Percentiles rank a stretch among this genome's conserved stretches.
phyloP scores from a whole-genome alignment of 371 early-diverging fungal species.

The Apophysomyces sp. region DNA sequence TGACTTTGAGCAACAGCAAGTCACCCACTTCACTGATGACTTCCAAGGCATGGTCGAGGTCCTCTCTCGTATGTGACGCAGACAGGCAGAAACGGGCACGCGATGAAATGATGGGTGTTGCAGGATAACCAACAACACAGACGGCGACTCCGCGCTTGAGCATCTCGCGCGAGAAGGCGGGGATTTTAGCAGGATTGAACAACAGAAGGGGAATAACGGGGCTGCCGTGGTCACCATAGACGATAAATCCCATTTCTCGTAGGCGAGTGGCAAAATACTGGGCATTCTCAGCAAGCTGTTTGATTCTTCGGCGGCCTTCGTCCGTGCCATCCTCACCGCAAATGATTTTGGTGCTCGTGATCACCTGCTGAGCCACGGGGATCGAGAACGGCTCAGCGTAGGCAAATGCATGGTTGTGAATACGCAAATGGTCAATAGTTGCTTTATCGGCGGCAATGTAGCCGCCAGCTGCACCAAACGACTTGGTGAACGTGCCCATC shows the following conservation, averaged over 20 bases:
- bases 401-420: conserved; percentile 79
- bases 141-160: conserved; percentile 91
- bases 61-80: conserved; percentile 94
- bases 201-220: conserved; percentile 96
- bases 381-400: conserved; percentile 95
- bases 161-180: conserved; percentile 95
- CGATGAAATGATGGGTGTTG: conserved; percentile 91
- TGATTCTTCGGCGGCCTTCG: conserved; percentile 83
- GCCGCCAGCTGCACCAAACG: conserved; percentile 98
- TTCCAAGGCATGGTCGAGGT: conserved; percentile 65
- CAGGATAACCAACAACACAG: conserved; percentile 97
- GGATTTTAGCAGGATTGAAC: conserved; percentile 96
- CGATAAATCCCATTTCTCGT: conserved; percentile 91
- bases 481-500: conserved; percentile 99
- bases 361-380: conserved; percentile 89
- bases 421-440: conserved; percentile 85
- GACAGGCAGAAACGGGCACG: conserved; percentile 96
- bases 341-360: conserved; percentile 83
- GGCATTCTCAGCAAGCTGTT: conserved; percentile 83
- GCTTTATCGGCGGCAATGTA: conserved; percentile 86
- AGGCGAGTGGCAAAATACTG: conserved; percentile 82
- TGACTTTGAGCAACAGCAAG: conserved; percentile 60
- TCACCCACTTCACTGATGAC: conserved; percentile 68
- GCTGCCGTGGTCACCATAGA: conserved; percentile 92
- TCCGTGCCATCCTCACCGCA: conserved; percentile 82